Evolutionary conservation across 169 alveolate genomes (phyloP).

Genomic region (Plasmodium knowlesi): DNA sequence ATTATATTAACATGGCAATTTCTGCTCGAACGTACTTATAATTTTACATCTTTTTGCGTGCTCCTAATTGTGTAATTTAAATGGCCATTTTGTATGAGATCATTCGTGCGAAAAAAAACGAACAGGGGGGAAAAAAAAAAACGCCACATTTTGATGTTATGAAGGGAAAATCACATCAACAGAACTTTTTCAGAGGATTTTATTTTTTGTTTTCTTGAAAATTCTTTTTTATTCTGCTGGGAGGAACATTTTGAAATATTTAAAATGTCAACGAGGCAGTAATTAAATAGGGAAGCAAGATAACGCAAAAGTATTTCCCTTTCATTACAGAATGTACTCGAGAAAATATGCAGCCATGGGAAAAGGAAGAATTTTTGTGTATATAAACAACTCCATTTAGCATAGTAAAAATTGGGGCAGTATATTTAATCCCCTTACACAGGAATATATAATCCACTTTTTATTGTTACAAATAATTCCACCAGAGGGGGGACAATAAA

Average conservation of each 20-base stretch:
- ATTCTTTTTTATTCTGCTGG: neutral
- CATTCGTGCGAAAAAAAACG: neutral
- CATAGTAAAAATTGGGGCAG: neutral
- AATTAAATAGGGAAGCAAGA: neutral
- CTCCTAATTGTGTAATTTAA: neutral
- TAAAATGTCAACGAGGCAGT: neutral
- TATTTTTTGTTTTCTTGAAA: neutral
- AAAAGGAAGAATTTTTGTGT: neutral
- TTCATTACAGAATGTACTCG: neutral
- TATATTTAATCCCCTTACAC: neutral
- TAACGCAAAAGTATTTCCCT: neutral
- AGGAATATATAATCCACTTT: neutral
- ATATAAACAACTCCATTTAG: neutral
- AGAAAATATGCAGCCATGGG: neutral
- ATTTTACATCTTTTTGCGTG: neutral
- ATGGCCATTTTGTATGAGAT: neutral
- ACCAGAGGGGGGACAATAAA: neutral
- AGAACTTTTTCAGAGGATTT: neutral
- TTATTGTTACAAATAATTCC: neutral
- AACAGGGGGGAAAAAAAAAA: neutral
- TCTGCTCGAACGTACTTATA: neutral
- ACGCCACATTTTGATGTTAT: neutral
- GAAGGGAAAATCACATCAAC: neutral
- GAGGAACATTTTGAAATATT: neutral
- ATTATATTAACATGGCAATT: neutral